Evolutionary conservation across 768 basidiomycete genomes (phyloP).

Genomic region (Psilocybe azurescens): DNA sequence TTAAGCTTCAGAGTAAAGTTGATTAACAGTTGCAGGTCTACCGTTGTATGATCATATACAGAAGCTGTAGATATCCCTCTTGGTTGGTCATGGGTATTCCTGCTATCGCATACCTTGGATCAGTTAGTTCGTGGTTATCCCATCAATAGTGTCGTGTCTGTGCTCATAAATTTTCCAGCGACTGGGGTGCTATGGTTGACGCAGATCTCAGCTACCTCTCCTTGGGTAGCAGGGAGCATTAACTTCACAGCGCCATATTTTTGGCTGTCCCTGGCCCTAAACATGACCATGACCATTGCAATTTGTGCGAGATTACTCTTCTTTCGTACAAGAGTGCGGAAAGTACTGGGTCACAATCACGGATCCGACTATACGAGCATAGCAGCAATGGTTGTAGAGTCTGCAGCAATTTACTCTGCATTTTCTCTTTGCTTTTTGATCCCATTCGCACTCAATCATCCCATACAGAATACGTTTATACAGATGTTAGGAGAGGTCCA

Average conservation of each 20-base stretch:
- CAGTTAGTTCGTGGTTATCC: neutral
- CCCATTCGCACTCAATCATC: conserved; percentile 16
- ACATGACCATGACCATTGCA: conserved; percentile 46
- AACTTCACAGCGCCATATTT: neutral
- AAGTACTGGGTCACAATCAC: conserved; percentile 37
- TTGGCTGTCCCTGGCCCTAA: conserved; percentile 39
- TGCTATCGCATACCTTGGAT: neutral
- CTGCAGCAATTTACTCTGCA: conserved; percentile 48
- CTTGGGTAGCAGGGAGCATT: neutral
- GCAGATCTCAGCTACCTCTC: neutral
- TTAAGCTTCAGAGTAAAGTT: neutral
- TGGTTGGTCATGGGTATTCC: neutral
- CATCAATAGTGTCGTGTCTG: neutral
- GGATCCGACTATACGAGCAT: conserved; percentile 42
- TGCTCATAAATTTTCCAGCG: neutral
- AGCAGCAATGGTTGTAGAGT: conserved; percentile 45
- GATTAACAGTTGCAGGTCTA: neutral
- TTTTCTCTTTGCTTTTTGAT: conserved; percentile 46
- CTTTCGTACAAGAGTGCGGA: conserved; percentile 34
- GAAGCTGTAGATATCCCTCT: neutral
- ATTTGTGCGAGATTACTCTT: conserved; percentile 39
- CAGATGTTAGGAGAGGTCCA: neutral
- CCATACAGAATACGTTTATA: neutral
- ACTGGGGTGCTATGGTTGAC: neutral
- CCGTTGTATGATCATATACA: neutral